Percentiles rank a stretch among this genome's conserved stretches.
These are phyloP conservation scores for Arthrobotrys megalospora DNA, from an alignment of 2,329 filamentous ascomycete genomes.

Conservation along the genomic window DNA sequence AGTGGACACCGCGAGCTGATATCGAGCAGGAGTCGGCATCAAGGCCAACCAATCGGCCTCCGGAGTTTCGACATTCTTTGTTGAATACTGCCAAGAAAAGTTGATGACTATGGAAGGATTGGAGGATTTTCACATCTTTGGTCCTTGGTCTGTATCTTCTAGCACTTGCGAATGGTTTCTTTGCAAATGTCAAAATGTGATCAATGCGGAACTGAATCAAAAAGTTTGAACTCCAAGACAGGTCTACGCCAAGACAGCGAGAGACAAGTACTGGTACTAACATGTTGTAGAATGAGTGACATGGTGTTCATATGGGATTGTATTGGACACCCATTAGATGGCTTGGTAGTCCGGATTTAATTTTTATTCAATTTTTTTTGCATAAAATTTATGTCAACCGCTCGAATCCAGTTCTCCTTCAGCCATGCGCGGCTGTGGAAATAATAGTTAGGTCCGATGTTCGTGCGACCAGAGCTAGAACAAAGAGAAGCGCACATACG, in stretches of 20 bases:
- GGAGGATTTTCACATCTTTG: conserved; percentile 2
- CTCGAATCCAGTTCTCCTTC: neutral
- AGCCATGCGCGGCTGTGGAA: conserved; percentile 42
- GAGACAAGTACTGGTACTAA: conserved; percentile 31
- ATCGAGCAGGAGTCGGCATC: conserved; percentile 22
- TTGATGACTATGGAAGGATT: conserved; percentile 1
- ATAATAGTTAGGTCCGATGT: conserved; percentile 20
- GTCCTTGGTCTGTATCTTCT: neutral
- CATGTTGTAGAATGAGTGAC: conserved; percentile 1
- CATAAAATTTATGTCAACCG: neutral
- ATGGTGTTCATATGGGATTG: conserved; percentile 8
- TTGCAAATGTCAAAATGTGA: conserved; percentile 28
- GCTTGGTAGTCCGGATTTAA: conserved; percentile 37
- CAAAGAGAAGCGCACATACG: conserved; percentile 37
- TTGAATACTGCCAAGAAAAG: conserved; percentile 1
- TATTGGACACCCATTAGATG: neutral
- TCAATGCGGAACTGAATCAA: conserved; percentile 53
- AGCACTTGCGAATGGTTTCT: neutral
- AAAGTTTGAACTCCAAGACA: conserved; percentile 30
- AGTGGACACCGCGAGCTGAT: conserved; percentile 26
- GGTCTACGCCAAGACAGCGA: conserved; percentile 48
- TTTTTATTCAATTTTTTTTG: conserved; percentile 16
- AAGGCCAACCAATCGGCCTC: conserved; percentile 37
- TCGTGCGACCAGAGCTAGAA: conserved; percentile 49
- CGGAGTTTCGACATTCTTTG: neutral